Evolutionary conservation across 225 moss, liverwort and hornwort species (phyloP).

Genomic region (Antitrichia curtipendula): DNA sequence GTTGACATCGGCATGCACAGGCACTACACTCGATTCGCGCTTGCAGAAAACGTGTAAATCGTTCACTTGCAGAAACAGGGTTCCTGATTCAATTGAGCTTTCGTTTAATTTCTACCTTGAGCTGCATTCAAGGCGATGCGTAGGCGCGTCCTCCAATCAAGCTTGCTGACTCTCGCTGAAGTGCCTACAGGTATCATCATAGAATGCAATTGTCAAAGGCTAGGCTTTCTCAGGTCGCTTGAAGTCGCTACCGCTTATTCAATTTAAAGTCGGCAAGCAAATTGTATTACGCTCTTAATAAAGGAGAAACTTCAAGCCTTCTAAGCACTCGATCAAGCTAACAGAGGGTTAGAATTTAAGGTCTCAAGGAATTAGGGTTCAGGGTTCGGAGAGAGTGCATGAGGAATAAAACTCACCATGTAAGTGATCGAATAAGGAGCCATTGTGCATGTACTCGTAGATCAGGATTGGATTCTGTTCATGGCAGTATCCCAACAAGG

Average conservation of each 20-base stretch:
- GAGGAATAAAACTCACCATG: conserved; percentile 9
- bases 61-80: background rate
- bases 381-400: background rate
- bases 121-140: conserved; percentile 40
- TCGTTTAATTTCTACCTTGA: conserved; percentile 24
- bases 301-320: no score
- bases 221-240: background rate
- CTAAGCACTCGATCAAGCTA: background rate
- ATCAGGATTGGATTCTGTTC: conserved; percentile 31
- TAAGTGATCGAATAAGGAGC: conserved; percentile 38
- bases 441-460: conserved; percentile 16
- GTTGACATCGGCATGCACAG: background rate
- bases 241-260: background rate
- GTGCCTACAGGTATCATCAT: background rate
- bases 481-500: conserved; percentile 41
- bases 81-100: background rate
- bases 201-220: background rate
- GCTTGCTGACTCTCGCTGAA: background rate
- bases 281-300: background rate
- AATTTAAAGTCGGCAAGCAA: background rate
- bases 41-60: background rate
- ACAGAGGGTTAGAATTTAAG: background rate
- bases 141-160: conserved; percentile 40
- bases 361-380: background rate
- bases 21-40: background rate